These are phyloP conservation scores for Trichosporon faecale DNA, from an alignment of 1,284 basidiomycete genomes.

Conservation along the genomic window DNA sequence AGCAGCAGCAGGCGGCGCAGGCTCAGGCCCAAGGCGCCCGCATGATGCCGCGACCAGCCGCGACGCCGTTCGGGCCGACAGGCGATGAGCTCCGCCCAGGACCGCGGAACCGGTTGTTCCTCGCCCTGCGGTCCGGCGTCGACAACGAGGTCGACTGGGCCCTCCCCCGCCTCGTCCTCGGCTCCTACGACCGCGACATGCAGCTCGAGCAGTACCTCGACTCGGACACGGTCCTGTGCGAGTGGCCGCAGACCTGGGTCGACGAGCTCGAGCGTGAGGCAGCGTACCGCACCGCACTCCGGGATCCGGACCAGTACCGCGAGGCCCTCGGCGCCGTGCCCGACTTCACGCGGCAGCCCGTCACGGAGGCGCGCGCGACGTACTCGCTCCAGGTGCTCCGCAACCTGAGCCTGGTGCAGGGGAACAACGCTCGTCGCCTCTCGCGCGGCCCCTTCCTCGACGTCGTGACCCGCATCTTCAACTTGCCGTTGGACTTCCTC, in stretches of 20 bases:
- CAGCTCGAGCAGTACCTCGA: constrained; percentile 40
- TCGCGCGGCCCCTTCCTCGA: constrained; percentile 27
- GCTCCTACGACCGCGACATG: constrained; percentile 37
- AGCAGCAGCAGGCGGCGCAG: background rate
- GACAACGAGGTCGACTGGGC: constrained; percentile 46
- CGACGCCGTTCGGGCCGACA: constrained; percentile 19
- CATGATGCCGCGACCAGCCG: background rate
- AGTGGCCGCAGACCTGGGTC: constrained; percentile 41
- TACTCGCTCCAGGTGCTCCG: constrained; percentile 41
- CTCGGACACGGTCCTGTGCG: constrained; percentile 32
- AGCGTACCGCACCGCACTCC: constrained; percentile 18
- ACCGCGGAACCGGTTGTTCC: constrained; percentile 39
- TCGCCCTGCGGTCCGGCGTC: constrained; percentile 38
- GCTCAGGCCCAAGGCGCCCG: constrained; percentile 4
- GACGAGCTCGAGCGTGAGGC: constrained; percentile 39
- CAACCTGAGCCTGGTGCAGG: constrained; percentile 36
- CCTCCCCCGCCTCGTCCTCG: constrained; percentile 43
- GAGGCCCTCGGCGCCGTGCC: constrained; percentile 33
- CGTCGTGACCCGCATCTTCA: constrained; percentile 39
- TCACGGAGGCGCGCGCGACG: constrained; percentile 33
- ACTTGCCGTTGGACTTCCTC: constrained; percentile 35
- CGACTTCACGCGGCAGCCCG: constrained; percentile 34
- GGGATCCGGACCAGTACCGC: constrained; percentile 5
- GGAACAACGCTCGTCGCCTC: constrained; percentile 42
- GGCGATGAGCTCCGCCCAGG: constrained; percentile 31